Evolutionary conservation across 148 eudicot genomes (phyloP), one percentile per base, ranked within the genome.

Genomic region (Chenopodium quinoa): DNA sequence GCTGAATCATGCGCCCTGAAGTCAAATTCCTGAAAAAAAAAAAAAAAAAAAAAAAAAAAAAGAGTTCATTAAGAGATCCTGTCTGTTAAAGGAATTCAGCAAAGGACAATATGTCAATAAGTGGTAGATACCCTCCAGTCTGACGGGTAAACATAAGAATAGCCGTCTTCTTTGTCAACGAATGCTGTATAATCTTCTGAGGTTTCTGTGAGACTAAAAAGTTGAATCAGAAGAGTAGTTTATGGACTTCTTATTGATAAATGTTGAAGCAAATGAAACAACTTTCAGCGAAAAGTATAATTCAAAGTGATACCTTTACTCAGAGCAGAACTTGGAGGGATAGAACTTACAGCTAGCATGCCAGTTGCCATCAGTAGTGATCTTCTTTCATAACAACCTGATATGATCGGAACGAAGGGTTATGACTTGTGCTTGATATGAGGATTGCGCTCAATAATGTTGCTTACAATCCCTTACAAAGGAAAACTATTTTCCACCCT

Each of bases 1-100:
- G 97, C 95, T 54, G 97, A 93, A 82, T 93, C 97, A 76, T 93
- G 97, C 25, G 91, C 97, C 79, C 81, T 87, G 86, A 91, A 92
- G 70, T 95, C 95, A 63, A 89, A 94, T 25, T 92, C 95, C 93
- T 91, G 86, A 80, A 58, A n/a, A 47, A 77, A 48, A 83, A 67
- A 75, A 71, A 58, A n/a, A 47, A 77, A 48, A 83, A 67, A 75
- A 71, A 47, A 77, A 48, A 83, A 67, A 75, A 71, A 40, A 16
- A 22, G 17, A 2, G 29, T 63, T 34, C 62, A 72, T 70, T 31
- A 2, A 75, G 37, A 47, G 4, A 60, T 11, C 62, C 60, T 64
- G 19, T 27, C 12, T 64, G n/a, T 29, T 50, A 10, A 47, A 27
- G 75, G 5, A 71, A 60, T 22, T 48, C 10, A 47, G 72, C 7